Conservation (phyloP, 129 eudicot genomes). For the Helianthus annuus region DNA sequence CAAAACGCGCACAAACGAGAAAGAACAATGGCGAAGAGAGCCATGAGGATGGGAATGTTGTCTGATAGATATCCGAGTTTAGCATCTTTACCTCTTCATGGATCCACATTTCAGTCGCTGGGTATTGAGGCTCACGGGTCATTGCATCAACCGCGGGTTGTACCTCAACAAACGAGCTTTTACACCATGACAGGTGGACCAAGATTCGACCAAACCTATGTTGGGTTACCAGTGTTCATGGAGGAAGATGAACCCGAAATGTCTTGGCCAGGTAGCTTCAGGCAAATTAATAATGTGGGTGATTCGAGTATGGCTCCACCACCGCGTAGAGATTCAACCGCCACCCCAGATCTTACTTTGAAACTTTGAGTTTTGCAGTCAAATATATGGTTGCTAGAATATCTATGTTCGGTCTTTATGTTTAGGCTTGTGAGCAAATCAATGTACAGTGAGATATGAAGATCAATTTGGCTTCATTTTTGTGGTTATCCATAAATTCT, state of each 20-base stretch:
- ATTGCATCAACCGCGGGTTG: slow-evolving; percentile 39
- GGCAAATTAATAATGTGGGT: slow-evolving; percentile 43
- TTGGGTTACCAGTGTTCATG: slow-evolving; percentile 49
- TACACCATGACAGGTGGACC: slow-evolving; percentile 50
- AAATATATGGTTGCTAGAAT: slow-evolving; percentile 5
- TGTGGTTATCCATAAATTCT: slow-evolving; percentile 24
- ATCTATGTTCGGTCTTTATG: slow-evolving; percentile 10
- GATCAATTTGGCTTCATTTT: slow-evolving; percentile 34
- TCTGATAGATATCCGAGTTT: slow-evolving; percentile 75
- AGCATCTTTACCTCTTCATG: slow-evolving; percentile 86
- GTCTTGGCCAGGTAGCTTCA: slow-evolving; percentile 85
- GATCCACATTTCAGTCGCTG: slow-evolving; percentile 58
- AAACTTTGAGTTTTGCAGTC: slow-evolving; percentile 49
- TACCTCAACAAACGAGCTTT: slow-evolving; percentile 30
- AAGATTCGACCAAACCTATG: slow-evolving; percentile 58
- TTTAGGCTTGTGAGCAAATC: slow-evolving; percentile 22
- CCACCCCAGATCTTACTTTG: slow-evolving; percentile 70
- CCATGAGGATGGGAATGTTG: slow-evolving; percentile 71
- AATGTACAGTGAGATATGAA: slow-evolving; percentile 45
- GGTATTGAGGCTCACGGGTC: slow-evolving; percentile 80
- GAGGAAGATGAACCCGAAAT: slow-evolving; percentile 59
- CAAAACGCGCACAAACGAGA: slow-evolving; percentile 95
- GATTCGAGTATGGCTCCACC: slow-evolving; percentile 36
- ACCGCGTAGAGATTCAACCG: slow-evolving; percentile 41
- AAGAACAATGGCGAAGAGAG: slow-evolving; percentile 81